phyloP scores from a whole-genome alignment of 139 green algal species.

The Yamagishiella unicocca region DNA sequence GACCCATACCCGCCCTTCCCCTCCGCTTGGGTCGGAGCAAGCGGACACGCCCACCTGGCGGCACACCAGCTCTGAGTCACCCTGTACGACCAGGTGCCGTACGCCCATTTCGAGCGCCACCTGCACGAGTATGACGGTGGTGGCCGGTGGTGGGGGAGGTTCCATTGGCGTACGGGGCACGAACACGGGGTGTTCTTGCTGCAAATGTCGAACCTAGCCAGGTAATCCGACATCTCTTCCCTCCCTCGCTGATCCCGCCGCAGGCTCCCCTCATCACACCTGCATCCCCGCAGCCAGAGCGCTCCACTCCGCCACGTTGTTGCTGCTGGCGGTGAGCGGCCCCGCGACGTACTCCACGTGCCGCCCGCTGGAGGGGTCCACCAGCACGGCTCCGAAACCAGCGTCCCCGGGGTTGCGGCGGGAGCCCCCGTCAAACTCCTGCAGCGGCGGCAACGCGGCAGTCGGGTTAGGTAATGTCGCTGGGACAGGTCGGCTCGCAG shows the following conservation, averaged over 20 bases:
- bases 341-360: constrained; percentile 39
- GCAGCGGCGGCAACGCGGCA: too few species aligned
- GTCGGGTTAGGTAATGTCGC: too few species aligned
- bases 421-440: constrained; percentile 36
- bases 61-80: constrained; percentile 21
- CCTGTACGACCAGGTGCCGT: constrained; percentile 16
- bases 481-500: too few species aligned
- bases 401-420: constrained; percentile 12
- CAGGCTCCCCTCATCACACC: not conserved
- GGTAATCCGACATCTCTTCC: too few species aligned
- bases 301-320: constrained; percentile 37
- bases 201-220: too few species aligned
- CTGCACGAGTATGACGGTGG: too few species aligned
- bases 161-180: too few species aligned
- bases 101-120: constrained; percentile 22
- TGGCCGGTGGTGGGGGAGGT: not conserved
- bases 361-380: constrained; percentile 2
- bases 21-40: too few species aligned
- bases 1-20: too few species aligned
- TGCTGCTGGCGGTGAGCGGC: constrained; percentile 3
- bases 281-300: constrained; percentile 27
- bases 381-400: constrained; percentile 22
- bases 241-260: not conserved
- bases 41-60: constrained; percentile 7
- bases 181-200: too few species aligned